Conservation (phyloP, 148 eudicot species). For the Dysphania ambrosioides region DNA sequence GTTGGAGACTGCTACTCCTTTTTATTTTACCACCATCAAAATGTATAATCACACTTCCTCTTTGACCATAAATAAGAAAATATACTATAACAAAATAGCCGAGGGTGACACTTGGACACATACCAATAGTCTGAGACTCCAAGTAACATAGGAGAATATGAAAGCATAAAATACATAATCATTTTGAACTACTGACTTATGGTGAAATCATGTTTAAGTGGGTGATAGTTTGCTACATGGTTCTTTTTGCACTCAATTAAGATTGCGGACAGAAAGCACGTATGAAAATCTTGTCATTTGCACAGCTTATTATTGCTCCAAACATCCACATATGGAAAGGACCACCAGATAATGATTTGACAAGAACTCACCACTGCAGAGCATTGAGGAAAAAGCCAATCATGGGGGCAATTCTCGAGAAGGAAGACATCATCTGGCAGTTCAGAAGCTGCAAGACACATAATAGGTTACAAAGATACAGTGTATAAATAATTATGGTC, state of each 20-base stretch:
- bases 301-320: background rate
- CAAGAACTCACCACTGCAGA: constrained; percentile 68
- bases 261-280: background rate
- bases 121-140: too few relatives aligned
- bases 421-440: constrained; percentile 56
- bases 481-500: background rate
- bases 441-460: constrained; percentile 47
- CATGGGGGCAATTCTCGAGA: constrained; percentile 80
- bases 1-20: background rate
- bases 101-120: too few relatives aligned
- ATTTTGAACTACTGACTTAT: background rate
- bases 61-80: too few relatives aligned
- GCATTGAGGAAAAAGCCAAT: constrained; percentile 89
- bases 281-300: background rate
- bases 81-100: too few relatives aligned
- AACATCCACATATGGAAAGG: background rate
- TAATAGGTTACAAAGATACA: constrained; percentile 8
- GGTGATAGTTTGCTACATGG: background rate
- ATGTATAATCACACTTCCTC: background rate
- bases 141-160: background rate
- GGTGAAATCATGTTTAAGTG: background rate
- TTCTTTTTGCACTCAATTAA: background rate
- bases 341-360: background rate
- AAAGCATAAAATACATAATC: background rate
- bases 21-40: background rate